Percentiles rank a stretch among this genome's conserved stretches.
phyloP scores from a whole-genome alignment of 768 basidiomycete species.

The Erythrobasidium yunnanense region DNA sequence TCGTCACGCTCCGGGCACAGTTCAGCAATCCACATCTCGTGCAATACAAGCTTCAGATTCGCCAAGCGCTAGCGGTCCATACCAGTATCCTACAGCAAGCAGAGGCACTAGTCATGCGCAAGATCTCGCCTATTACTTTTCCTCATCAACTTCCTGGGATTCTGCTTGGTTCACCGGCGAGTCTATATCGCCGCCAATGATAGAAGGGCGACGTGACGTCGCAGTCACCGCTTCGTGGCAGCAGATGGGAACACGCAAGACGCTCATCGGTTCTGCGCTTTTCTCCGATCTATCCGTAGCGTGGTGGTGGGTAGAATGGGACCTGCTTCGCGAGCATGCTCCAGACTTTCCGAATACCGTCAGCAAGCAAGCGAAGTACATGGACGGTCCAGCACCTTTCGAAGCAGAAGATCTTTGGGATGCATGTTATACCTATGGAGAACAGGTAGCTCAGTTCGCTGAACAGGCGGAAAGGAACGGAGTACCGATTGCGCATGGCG shows the following conservation, averaged over 20 bases:
- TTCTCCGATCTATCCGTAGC: slow-evolving; percentile 50
- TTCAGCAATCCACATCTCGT: too few species aligned
- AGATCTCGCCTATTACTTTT: slow-evolving; percentile 17
- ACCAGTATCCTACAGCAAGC: slow-evolving; percentile 20
- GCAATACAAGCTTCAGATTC: too few species aligned
- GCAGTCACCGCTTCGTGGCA: slow-evolving; percentile 26
- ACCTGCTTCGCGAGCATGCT: slow-evolving; percentile 30
- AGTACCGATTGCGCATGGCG: slow-evolving; percentile 45
- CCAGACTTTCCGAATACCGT: slow-evolving; percentile 13
- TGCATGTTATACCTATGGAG: slow-evolving; percentile 49
- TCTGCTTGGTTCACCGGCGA: slow-evolving; percentile 11
- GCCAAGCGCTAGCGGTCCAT: neutral
- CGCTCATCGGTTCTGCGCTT: slow-evolving; percentile 43
- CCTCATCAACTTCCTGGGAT: neutral
- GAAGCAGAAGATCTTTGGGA: slow-evolving; percentile 42
- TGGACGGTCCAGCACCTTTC: slow-evolving; percentile 44
- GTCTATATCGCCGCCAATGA: slow-evolving; percentile 1
- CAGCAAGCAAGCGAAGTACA: slow-evolving; percentile 44
- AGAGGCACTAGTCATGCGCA: neutral
- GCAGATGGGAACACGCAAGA: slow-evolving; percentile 29
- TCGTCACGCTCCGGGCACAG: too few species aligned
- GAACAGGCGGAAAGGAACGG: slow-evolving; percentile 46
- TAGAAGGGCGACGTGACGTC: slow-evolving; percentile 23
- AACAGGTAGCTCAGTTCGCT: slow-evolving; percentile 48
- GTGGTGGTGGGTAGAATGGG: slow-evolving; percentile 47